Evolutionary conservation across 768 basidiomycete species (phyloP), one percentile per base, ranked within the genome.

Genomic region (Sporobolomyces phaffii): DNA sequence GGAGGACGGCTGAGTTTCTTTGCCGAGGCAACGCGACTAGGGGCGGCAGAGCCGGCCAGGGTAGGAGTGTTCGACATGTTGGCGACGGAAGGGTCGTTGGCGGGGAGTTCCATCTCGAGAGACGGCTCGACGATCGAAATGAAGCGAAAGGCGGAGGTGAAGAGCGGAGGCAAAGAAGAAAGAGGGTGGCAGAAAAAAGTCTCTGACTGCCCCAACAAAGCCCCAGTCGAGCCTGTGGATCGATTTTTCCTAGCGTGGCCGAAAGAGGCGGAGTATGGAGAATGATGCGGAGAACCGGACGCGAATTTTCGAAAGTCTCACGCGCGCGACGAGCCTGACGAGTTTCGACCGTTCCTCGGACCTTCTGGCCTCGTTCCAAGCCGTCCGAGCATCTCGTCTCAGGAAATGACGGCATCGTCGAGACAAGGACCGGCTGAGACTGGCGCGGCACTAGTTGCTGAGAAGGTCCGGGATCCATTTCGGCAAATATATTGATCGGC

Each of bases 11-110:
- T 45, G 24, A 29, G 18, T 50, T 68, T 68, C 60, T 52, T 62
- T 31, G 52, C 29, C 22, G 66, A 62, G 15, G 60, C 40, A 20
- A 54, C 60, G 28, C 65, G 65, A 28, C 47, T 51, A 2, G 60
- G 66, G 2, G 66, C 57, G 7, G 43, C 28, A 14, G 66, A 62
- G 26, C 66, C 66, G 7, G 60, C 61, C 44, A 68, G 61, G 6
- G 66, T 68, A 38, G 66, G 62, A 2, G 66, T 20, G 56, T 62
- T 63, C 17, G 61, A 62, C 2, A 49, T 33, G 56, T 58, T 58
- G 56, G 56, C 56, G 29, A 58, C 56, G 28, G 56, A 45, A 44
- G 56, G 56, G 43, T 58, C 56, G 6, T 44, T 9, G 48, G 56
- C 15, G 31, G 56, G 34, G 29, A 52, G 13, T 45, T 58, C 56